phyloP scores from a whole-genome alignment of 805 yeast species.

The Clavispora fructus region DNA sequence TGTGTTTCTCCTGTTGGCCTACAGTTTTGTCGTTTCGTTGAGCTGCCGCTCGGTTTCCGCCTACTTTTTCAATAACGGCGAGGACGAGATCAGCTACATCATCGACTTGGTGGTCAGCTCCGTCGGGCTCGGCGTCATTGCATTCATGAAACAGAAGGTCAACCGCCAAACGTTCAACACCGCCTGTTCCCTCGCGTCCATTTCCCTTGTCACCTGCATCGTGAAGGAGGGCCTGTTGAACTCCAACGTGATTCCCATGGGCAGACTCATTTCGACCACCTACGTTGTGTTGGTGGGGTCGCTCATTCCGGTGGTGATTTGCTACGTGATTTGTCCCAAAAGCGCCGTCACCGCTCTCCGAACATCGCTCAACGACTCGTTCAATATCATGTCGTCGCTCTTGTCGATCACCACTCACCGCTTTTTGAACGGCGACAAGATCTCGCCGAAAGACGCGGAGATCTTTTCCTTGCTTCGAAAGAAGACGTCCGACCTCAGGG shows the following conservation, averaged over 20 bases:
- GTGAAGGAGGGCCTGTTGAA: slow-evolving; percentile 69
- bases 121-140: slow-evolving; percentile 57
- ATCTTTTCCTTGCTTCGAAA: slow-evolving; percentile 35
- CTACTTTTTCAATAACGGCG: slow-evolving; percentile 37
- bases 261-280: slow-evolving; percentile 49
- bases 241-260: slow-evolving; percentile 51
- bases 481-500: slow-evolving; percentile 34
- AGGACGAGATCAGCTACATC: slow-evolving; percentile 44
- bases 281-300: slow-evolving; percentile 60
- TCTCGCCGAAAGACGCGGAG: slow-evolving; percentile 34
- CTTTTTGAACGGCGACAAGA: slow-evolving; percentile 45
- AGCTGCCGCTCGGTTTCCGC: slow-evolving; percentile 49
- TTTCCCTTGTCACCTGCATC: slow-evolving; percentile 63
- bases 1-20: slow-evolving; percentile 50
- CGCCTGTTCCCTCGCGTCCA: slow-evolving; percentile 74
- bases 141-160: slow-evolving; percentile 64
- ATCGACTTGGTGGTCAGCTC: slow-evolving; percentile 52
- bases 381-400: slow-evolving; percentile 46
- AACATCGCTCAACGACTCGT: slow-evolving; percentile 43
- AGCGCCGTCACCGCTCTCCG: slow-evolving; percentile 48
- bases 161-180: slow-evolving; percentile 69
- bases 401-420: slow-evolving; percentile 42
- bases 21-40: slow-evolving; percentile 48
- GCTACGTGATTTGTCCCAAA: slow-evolving; percentile 62
- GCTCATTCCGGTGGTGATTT: slow-evolving; percentile 49